Base-by-base conservation (phyloP, 2,329 filamentous ascomycete species). In the Biscogniauxia sp. region DNA sequence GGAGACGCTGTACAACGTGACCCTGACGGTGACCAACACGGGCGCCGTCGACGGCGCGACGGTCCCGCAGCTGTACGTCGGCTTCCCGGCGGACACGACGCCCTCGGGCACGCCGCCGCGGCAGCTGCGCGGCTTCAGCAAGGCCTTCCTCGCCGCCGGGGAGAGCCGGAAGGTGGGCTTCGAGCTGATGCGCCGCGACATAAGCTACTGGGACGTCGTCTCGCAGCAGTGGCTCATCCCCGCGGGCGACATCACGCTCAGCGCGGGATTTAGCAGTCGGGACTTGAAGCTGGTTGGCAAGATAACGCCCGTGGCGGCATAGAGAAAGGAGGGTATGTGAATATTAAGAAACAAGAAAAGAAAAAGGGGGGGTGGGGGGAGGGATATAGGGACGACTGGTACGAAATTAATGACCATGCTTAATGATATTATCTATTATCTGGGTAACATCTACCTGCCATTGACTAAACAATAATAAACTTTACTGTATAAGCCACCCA, bases 1-100 rank as follows among this genome's bases (percentile, higher is more conserved):
- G 78, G 77, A 81, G 7, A 74, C 73, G 7, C 66, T 87, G n/a
- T 79, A 76, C 61, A 80, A 72, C 51, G 77, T 84, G 9, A 75
- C 76, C 1, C 77, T 80, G 1, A 73, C 76, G 0, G 68, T 88
- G 5, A 74, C 71, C 41, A 88, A 88, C 74, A 82, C 79, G 0
- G 84, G 85, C 19, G 61, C 67, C 1, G 70, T 84, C 0, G 68
- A 72, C 20, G 84, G 82, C 25, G 78, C 78, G 1, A 77, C 80
- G 9, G 80, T 87, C 0, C 74, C 81, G 2, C 84, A 88, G 72
- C 73, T 88, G 1, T 87, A 87, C 68, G 70, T 86, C n/a, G 64
- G 68, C 5, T 74, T 80, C 72, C 75, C 78, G 51, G 53, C 70
- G 65, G 69, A 70, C 20, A 69, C 69, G 55, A 64, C 77, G n/a